phyloP scores from a whole-genome alignment of 2,329 filamentous ascomycete species.

The Trichoderma koningiopsis region DNA sequence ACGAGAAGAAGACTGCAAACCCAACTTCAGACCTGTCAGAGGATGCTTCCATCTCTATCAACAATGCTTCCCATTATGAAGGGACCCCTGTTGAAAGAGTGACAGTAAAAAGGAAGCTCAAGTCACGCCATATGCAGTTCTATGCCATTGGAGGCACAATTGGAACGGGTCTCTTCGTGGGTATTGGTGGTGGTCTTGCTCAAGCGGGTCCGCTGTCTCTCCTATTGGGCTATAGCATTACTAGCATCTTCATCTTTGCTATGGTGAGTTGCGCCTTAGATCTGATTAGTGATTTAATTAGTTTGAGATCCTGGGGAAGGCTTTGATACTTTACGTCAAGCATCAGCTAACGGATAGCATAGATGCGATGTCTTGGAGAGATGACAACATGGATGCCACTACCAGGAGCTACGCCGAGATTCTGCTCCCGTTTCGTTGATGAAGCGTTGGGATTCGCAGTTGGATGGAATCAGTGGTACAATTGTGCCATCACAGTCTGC shows the following conservation, averaged over 20 bases:
- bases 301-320: background rate
- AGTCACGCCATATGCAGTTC: constrained; percentile 49
- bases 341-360: background rate
- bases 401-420: constrained; percentile 57
- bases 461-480: constrained; percentile 55
- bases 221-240: constrained; percentile 50
- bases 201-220: constrained; percentile 48
- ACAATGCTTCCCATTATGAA: background rate
- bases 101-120: constrained; percentile 12
- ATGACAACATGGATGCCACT: constrained; percentile 60
- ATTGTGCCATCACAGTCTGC: constrained; percentile 49
- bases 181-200: constrained; percentile 47
- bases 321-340: background rate
- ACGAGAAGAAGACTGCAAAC: constrained; percentile 12
- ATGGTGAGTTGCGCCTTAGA: constrained; percentile 25
- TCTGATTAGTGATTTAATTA: background rate
- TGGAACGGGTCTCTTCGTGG: constrained; percentile 49
- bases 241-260: constrained; percentile 50
- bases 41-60: constrained; percentile 1
- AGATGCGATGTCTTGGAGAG: constrained; percentile 54
- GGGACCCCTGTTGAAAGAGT: background rate
- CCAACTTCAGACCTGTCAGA: constrained; percentile 1
- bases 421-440: constrained; percentile 58
- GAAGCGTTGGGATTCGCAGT: constrained; percentile 56
- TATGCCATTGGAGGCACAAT: constrained; percentile 54